Percentiles rank a stretch among this genome's conserved stretches.
phyloP scores from a whole-genome alignment of 495 filamentous ascomycete species.

The Penicillium coprophilum region DNA sequence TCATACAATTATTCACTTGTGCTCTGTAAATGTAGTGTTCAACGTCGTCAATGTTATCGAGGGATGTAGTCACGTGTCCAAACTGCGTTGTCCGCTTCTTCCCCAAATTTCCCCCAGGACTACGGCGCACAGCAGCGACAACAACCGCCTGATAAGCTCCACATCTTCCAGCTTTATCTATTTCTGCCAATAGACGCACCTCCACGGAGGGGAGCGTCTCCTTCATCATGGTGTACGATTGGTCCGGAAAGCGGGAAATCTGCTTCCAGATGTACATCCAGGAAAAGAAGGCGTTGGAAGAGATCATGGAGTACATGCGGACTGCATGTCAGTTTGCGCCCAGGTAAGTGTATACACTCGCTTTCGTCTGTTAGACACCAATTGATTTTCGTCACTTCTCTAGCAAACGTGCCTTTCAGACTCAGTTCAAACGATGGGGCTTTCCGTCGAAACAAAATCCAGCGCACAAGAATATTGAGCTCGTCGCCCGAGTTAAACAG shows the following conservation, averaged over 20 bases:
- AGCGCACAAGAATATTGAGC: constrained; percentile 61
- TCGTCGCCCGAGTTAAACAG: constrained; percentile 67
- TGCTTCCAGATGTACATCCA: constrained; percentile 73
- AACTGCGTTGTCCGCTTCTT: constrained; percentile 26
- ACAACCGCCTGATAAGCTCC: constrained; percentile 36
- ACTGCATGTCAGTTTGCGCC: constrained; percentile 61
- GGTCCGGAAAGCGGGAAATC: constrained; percentile 67
- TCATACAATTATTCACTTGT: constrained; percentile 4
- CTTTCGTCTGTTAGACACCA: background rate
- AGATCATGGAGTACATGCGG: constrained; percentile 64
- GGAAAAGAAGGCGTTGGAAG: constrained; percentile 66
- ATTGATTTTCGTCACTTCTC: constrained; percentile 4
- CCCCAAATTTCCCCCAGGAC: constrained; percentile 12
- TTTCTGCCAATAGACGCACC: constrained; percentile 28
- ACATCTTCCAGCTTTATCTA: constrained; percentile 14
- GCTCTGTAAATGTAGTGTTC: background rate
- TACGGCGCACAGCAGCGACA: constrained; percentile 47
- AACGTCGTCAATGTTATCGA: background rate
- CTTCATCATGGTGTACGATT: constrained; percentile 67
- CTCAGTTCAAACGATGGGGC: constrained; percentile 72
- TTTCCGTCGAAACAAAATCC: constrained; percentile 74
- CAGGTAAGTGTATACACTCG: constrained; percentile 49
- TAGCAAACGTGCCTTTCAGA: constrained; percentile 73
- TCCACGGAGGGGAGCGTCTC: constrained; percentile 33
- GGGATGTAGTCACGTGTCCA: constrained; percentile 20